Conservation (phyloP, 768 basidiomycete genomes). For the Leccinellum albellum region DNA sequence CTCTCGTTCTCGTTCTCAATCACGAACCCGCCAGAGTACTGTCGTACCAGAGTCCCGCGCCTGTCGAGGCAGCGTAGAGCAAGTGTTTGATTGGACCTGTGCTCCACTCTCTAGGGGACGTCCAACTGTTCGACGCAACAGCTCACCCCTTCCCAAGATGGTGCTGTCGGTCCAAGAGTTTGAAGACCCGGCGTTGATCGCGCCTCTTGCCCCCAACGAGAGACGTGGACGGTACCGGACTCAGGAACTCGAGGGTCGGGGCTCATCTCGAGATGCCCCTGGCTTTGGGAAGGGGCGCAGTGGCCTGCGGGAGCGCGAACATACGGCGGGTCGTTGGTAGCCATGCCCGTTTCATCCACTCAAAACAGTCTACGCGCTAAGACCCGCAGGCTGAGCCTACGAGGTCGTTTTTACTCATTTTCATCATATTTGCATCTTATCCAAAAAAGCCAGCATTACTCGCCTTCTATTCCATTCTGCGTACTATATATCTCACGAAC, state of each 20-base stretch:
- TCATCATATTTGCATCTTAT: constrained; percentile 20
- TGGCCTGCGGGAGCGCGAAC: constrained; percentile 48
- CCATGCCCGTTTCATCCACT: neutral
- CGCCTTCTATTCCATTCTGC: constrained; percentile 27
- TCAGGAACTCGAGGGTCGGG: constrained; percentile 49
- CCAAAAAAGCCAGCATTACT: constrained; percentile 26
- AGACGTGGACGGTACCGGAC: constrained; percentile 53
- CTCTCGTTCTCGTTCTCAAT: constrained; percentile 42
- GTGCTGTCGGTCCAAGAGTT: constrained; percentile 35
- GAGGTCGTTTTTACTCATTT: constrained; percentile 10
- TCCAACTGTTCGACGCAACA: constrained; percentile 48
- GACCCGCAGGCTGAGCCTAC: constrained; percentile 23
- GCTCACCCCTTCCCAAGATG: constrained; percentile 55
- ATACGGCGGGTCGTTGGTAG: constrained; percentile 29
- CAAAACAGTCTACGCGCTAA: constrained; percentile 11
- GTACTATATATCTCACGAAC: constrained; percentile 37
- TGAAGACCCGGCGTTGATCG: constrained; percentile 28
- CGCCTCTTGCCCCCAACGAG: constrained; percentile 22
- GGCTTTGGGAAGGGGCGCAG: constrained; percentile 65
- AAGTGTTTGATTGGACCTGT: constrained; percentile 47
- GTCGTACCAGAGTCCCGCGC: constrained; percentile 11
- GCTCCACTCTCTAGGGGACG: constrained; percentile 41
- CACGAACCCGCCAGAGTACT: constrained; percentile 29
- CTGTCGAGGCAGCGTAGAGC: constrained; percentile 37
- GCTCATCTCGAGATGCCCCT: constrained; percentile 45